Percentiles rank a stretch among this genome's conserved stretches.
phyloP scores from a whole-genome alignment of 306 rosid species.

The Quercus agrifolia region DNA sequence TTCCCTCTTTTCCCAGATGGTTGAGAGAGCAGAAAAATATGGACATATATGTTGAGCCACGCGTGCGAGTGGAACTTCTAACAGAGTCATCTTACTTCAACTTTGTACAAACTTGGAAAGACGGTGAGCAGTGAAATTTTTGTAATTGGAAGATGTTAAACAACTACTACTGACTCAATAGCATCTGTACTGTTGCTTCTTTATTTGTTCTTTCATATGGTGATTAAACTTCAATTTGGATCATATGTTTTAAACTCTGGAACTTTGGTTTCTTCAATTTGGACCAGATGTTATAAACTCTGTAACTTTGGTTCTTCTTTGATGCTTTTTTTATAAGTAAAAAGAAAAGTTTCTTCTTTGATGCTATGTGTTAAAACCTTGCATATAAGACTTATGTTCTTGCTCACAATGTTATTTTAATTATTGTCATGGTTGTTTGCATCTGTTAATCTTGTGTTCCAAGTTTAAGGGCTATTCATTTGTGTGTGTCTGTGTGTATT shows the following conservation, averaged over 20 bases:
- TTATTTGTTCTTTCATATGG: constrained; percentile 9
- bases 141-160: background rate
- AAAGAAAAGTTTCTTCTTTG: background rate
- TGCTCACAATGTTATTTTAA: background rate
- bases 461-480: background rate
- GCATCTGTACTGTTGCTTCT: background rate
- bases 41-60: constrained; percentile 83
- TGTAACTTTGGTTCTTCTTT: background rate
- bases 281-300: background rate
- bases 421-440: background rate
- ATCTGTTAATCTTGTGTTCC: background rate
- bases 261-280: background rate
- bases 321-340: background rate
- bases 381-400: constrained; percentile 7
- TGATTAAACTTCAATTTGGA: constrained; percentile 4
- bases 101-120: constrained; percentile 80
- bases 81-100: constrained; percentile 72
- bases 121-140: constrained; percentile 54
- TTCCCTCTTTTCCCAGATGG: constrained; percentile 57
- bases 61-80: constrained; percentile 66
- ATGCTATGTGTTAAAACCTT: constrained; percentile 17
- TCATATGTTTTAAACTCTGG: background rate
- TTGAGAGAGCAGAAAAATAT: constrained; percentile 68
- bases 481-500: background rate
- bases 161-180: constrained; percentile 5